Conservation (phyloP, 306 rosid genomes). For the Crataegus laevigata region DNA sequence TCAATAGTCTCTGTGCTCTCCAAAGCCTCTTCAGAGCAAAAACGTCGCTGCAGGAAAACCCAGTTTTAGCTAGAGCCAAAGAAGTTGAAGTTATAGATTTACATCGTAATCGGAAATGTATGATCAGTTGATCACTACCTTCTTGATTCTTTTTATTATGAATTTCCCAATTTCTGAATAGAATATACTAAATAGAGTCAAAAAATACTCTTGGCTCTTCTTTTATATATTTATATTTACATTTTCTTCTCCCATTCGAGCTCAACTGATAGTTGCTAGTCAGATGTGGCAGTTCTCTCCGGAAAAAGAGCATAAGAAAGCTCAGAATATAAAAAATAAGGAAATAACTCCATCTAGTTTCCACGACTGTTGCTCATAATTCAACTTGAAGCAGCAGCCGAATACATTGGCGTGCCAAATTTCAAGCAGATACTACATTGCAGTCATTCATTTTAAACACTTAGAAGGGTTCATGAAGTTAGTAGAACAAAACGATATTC, state of each 20-base stretch:
- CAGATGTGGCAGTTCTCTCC: background rate
- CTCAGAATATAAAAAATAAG: too few relatives aligned
- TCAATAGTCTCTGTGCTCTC: conserved; percentile 25
- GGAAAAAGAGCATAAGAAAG: background rate
- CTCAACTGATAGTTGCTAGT: background rate
- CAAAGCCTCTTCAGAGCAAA: conserved; percentile 15
- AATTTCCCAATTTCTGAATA: too few relatives aligned
- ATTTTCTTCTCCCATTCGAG: background rate
- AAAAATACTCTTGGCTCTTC: background rate
- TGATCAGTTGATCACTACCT: background rate
- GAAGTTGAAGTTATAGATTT: too few relatives aligned
- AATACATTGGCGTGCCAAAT: too few relatives aligned
- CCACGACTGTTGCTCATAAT: too few relatives aligned
- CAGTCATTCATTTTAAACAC: too few relatives aligned
- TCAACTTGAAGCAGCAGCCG: too few relatives aligned
- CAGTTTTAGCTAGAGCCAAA: background rate
- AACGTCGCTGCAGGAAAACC: background rate
- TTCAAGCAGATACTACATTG: too few relatives aligned
- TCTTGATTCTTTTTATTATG: background rate
- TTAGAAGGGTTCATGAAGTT: too few relatives aligned
- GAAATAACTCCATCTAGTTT: too few relatives aligned
- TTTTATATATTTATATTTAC: background rate
- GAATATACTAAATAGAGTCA: too few relatives aligned
- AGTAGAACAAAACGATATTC: too few relatives aligned
- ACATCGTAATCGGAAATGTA: background rate